phyloP scores from a whole-genome alignment of 768 basidiomycete genomes.

The Pisolithus tinctorius region DNA sequence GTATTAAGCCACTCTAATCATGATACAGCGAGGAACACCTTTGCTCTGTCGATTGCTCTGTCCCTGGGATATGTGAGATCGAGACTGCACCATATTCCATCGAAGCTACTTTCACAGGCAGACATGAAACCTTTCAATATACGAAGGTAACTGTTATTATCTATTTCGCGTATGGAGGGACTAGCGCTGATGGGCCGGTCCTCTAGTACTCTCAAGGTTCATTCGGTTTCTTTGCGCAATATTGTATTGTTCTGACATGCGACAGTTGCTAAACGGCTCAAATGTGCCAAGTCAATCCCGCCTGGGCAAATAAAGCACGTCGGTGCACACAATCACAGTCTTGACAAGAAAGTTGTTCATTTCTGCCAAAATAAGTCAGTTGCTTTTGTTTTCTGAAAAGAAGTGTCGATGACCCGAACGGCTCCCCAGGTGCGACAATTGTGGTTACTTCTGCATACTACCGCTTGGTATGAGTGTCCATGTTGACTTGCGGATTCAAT shows the following conservation, averaged over 20 bases:
- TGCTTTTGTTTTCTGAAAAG: no score
- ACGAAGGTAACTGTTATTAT: conserved; percentile 40
- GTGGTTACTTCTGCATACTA: conserved; percentile 53
- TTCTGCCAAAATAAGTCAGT: conserved; percentile 45
- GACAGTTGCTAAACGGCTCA: conserved; percentile 43
- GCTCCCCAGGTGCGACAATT: conserved; percentile 40
- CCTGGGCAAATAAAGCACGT: conserved; percentile 35
- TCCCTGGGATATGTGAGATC: conserved; percentile 50
- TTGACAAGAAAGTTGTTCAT: conserved; percentile 40
- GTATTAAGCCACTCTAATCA: neutral
- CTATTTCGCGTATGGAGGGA: neutral
- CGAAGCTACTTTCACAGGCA: conserved; percentile 55
- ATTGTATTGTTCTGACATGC: neutral
- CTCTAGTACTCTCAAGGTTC: conserved; percentile 50
- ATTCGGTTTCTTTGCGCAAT: neutral
- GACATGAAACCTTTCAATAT: conserved; percentile 55
- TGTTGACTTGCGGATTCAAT: neutral
- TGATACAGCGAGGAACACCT: conserved; percentile 42
- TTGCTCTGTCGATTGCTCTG: conserved; percentile 37
- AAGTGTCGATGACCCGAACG: no score
- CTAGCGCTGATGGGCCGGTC: neutral
- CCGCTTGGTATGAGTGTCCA: conserved; percentile 37
- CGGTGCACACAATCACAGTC: conserved; percentile 44
- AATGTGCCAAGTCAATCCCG: conserved; percentile 42
- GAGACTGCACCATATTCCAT: conserved; percentile 53